Base-by-base conservation (phyloP, 2,329 filamentous ascomycete species). In the Tolypocladium tropicale region DNA sequence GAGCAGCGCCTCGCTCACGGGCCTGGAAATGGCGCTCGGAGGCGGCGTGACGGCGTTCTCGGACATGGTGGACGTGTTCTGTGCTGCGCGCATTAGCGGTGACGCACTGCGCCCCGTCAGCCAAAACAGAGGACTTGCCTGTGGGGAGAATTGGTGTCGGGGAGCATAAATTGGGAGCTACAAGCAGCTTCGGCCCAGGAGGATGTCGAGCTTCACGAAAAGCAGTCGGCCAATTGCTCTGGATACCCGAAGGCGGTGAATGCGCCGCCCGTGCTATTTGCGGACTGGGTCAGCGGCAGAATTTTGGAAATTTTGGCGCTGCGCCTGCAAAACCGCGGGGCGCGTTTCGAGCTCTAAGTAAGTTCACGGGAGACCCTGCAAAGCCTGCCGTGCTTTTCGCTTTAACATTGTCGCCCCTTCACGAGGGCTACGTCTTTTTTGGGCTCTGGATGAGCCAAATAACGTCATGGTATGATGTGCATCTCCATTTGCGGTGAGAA, bases 1-100 rank as follows among this genome's bases (percentile, higher is more conserved):
- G 70, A 99, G 84, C 68, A 99, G 85, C 70, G 93, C 90, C 81
- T 99, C 94, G 81, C 93, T 97, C 77, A 96, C 88, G 62, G 94
- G 93, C 75, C 90, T 84, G 73, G 87, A 81, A 71, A 88, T 81
- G 62, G 83, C 80, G 72, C 81, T 79, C 66, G 84, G 80, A 62
- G 80, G 74, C 67, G 82, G 74, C 70, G 67, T 65, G 60, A 68
- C 64, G 58, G 67, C 64, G 79, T 77, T 76, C 67, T 81, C 78
- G 65, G 81, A 72, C 81, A 84, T 84, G 67, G 64, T 75, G 68
- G 41, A 34, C 52, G 46, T 18, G 46, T 54, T 23, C 52, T 41
- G 33, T 18, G 14, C 6, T 11, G 34, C 6, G 34, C 41, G 36
- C n/a, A 6, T 56, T 25, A 53, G 30, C 23, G 10, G 14, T 16